A percentile compares a stretch with the other conserved stretches of the same genome.
Conservation (phyloP, 495 filamentous ascomycete species). For the Cercophora newfieldiana region DNA sequence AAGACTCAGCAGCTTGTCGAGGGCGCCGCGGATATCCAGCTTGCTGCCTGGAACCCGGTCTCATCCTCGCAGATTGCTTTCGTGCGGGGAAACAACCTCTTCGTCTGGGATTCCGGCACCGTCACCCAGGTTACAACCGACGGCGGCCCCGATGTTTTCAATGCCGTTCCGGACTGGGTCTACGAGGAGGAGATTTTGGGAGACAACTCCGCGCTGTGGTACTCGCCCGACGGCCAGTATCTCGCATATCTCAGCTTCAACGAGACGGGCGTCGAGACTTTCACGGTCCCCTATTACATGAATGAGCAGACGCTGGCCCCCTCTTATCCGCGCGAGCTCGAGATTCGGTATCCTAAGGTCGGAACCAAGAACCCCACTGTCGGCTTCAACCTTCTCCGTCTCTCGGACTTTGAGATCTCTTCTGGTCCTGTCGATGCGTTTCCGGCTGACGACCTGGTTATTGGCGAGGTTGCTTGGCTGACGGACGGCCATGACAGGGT, state of each 20-base stretch:
- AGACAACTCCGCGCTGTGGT: slow-evolving; percentile 54
- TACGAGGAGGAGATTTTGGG: slow-evolving; percentile 63
- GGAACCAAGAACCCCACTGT: slow-evolving; percentile 59
- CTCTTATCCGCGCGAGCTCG: slow-evolving; percentile 51
- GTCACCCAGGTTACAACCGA: slow-evolving; percentile 54
- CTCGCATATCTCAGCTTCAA: slow-evolving; percentile 59
- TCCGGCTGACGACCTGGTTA: slow-evolving; percentile 50
- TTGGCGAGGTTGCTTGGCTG: slow-evolving; percentile 60
- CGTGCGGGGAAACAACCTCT: slow-evolving; percentile 58
- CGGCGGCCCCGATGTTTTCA: slow-evolving; percentile 56
- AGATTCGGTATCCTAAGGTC: slow-evolving; percentile 59
- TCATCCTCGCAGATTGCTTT: slow-evolving; percentile 53
- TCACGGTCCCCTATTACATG: slow-evolving; percentile 60
- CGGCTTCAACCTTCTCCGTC: slow-evolving; percentile 46
- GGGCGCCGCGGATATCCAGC: slow-evolving; percentile 56
- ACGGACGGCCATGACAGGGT: slow-evolving; percentile 52
- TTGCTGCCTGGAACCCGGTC: slow-evolving; percentile 50
- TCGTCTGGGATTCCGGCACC: slow-evolving; percentile 48
- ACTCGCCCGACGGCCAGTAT: slow-evolving; percentile 56
- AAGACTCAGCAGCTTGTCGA: slow-evolving; percentile 44
- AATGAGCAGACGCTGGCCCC: slow-evolving; percentile 46
- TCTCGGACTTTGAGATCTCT: slow-evolving; percentile 35
- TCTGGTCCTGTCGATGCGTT: slow-evolving; percentile 46
- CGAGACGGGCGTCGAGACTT: slow-evolving; percentile 59
- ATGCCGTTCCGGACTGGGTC: slow-evolving; percentile 63